Conservation (phyloP, 2,329 filamentous ascomycete genomes). For the Phaeosphaeriaceae sp. region DNA sequence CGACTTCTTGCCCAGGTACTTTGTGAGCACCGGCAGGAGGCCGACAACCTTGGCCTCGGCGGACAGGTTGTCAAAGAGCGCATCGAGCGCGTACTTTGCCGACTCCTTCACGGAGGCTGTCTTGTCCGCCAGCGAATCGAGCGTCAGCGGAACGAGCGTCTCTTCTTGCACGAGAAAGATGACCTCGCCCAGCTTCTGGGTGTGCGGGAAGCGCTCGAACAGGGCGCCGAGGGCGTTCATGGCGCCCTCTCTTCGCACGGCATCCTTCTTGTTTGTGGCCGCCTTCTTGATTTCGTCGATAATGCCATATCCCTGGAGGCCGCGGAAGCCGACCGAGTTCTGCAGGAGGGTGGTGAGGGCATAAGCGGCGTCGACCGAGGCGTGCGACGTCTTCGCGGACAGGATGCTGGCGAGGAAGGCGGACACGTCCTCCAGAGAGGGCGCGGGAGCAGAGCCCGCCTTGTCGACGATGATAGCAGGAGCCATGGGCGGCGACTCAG, state of each 20-base stretch:
- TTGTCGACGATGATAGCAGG: slow-evolving; percentile 56
- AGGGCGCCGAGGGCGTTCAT: slow-evolving; percentile 95
- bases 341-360: slow-evolving; percentile 68
- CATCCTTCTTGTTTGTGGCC: slow-evolving; percentile 92
- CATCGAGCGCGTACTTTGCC: slow-evolving; percentile 92
- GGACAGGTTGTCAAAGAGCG: slow-evolving; percentile 79
- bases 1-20: slow-evolving; percentile 81
- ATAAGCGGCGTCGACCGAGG: slow-evolving; percentile 69
- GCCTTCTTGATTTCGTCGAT: slow-evolving; percentile 74
- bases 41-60: slow-evolving; percentile 84
- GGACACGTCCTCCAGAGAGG: slow-evolving; percentile 55
- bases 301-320: slow-evolving; percentile 67
- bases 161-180: slow-evolving; percentile 83
- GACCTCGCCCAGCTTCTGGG: slow-evolving; percentile 79
- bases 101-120: slow-evolving; percentile 86
- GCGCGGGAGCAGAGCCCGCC: slow-evolving; percentile 50
- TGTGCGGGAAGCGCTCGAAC: slow-evolving; percentile 84
- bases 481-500: slow-evolving; percentile 59
- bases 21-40: slow-evolving; percentile 75
- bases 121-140: slow-evolving; percentile 91
- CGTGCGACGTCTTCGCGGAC: slow-evolving; percentile 61
- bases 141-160: slow-evolving; percentile 72
- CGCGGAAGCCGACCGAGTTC: slow-evolving; percentile 69
- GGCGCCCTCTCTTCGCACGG: slow-evolving; percentile 81
- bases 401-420: slow-evolving; percentile 54